Base-by-base conservation (phyloP, 345 rosid genomes). In the Linum trigynum region DNA sequence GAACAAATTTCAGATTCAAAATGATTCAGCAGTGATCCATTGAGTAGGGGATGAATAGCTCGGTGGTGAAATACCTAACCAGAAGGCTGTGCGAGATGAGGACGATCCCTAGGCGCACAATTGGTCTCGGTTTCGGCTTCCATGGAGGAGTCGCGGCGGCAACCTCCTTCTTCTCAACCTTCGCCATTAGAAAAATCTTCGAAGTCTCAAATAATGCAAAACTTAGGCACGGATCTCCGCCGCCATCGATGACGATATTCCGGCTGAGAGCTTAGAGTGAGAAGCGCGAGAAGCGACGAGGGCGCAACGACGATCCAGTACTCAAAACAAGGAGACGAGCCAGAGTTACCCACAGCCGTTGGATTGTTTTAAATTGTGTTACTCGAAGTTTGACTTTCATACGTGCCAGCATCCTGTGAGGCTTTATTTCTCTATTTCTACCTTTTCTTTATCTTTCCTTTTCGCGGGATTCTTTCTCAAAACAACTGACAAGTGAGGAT, bases 21-120 rank as follows among this genome's bases (percentile, higher is more conserved):
- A n/a, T 7, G 9, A 37, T 15, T 3, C 45, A n/a, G 39, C 39
- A 51, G 38, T 12, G 48, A 38, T 48, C 53, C 12, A 63, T 9
- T 40, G 55, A 57, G 64, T 35, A 38, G 32, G 32, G 32, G 57
- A 42, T 41, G 42, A 50, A 7, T 0, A 39, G 23, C 38, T 45
- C 12, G 12, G 57, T 4, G 48, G 38, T 35, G n/a, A 14, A 35
- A 1, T 35, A 90, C 99, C 99, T 86, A 70, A 86, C 81, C 15
- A 85, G 62, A 55, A 79, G 38, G 76, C 89, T 82, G 82, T 86
- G 99, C 55, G 92, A 76, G 73, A 86, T 79, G 74, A 94, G 95
- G 68, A 90, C 76, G 60, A 79, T 76, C 70, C 91, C 99, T 0
- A 94, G 77, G 59, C 86, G 87, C 69, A 88, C 96, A 55, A 94